Evolutionary conservation across 164 flowering plant genomes (phyloP).

Genomic region (Liriodendron chinense): DNA sequence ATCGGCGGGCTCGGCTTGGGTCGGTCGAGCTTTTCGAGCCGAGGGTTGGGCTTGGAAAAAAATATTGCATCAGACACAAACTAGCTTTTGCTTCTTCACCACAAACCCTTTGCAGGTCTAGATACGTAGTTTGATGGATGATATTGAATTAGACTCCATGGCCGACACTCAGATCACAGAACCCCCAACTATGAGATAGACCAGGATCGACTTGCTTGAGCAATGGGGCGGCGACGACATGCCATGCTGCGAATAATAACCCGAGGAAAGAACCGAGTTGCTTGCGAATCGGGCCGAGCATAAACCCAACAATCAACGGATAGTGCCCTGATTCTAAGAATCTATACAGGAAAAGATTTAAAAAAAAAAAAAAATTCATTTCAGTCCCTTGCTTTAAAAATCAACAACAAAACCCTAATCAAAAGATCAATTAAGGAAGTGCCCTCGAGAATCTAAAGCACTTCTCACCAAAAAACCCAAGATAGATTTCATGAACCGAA

Average conservation of each 20-base stretch:
- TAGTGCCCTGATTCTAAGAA: not conserved
- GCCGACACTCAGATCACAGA: constrained; percentile 59
- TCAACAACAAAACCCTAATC: constrained; percentile 22
- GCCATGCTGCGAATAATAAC: constrained; percentile 15
- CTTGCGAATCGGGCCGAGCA: constrained; percentile 38
- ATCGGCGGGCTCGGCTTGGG: too few relatives aligned
- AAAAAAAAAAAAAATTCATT: not conserved
- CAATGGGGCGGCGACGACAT: constrained; percentile 2
- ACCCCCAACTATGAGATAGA: constrained; percentile 54
- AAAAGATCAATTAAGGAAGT: constrained; percentile 10
- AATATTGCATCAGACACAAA: too few relatives aligned
- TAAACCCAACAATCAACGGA: constrained; percentile 44
- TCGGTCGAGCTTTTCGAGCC: too few relatives aligned
- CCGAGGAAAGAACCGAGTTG: constrained; percentile 30
- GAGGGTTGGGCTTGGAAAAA: too few relatives aligned
- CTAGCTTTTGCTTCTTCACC: constrained; percentile 63
- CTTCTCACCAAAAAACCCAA: not conserved
- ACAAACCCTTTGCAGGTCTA: constrained; percentile 63
- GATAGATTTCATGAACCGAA: not conserved
- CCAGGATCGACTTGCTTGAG: constrained; percentile 39
- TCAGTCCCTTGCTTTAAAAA: constrained; percentile 10
- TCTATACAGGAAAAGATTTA: not conserved
- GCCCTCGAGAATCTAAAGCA: constrained; percentile 15
- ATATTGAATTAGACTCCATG: constrained; percentile 72
- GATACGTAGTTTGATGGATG: constrained; percentile 64